Base-by-base conservation (phyloP, 2,329 filamentous ascomycete species). In the Stagonosporopsis rhizophila region DNA sequence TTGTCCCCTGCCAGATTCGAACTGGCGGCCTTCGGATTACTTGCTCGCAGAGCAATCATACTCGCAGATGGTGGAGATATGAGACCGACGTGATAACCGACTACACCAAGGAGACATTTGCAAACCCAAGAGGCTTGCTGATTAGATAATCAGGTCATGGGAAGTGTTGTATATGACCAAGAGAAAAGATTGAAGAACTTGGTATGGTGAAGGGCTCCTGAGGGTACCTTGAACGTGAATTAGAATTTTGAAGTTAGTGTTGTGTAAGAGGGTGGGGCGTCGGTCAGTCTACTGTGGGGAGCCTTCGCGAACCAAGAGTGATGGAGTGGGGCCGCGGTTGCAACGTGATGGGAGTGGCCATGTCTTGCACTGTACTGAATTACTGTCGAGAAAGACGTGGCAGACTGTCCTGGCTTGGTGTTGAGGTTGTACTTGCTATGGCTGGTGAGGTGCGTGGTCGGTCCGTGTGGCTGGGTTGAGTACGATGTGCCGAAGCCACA, bases 41-140 rank as follows among this genome's bases (percentile, higher is more conserved):
- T 63, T 19, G 52, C 64, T 45, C 17, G 38, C 11, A 22, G 54
- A 69, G 61, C 58, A 73, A 68, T 73, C 70, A 73, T 65, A 71
- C 38, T 40, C 20, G 56, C 39, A 23, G 56, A 56, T 45, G 22
- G 44, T 49, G n/a, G 34, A 37, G 34, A 30, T 72, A 71, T 73
- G 70, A 73, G 70, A 73, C 70, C 70, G 60, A 73, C 70, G 69
- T 73, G 69, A 72, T 71, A 72, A 73, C 69, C 70, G 60, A 70
- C 70, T 73, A 73, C 69, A 73, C 70, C 68, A 72, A 73, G 62
- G 69, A 72, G 64, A 69, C 68, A 15, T 23, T 1, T 14, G 32
- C 37, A 14, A 12, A 15, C 38, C 39, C 27, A n/a, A 27, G n/a
- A n/a, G 37, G 22, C 41, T 17, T 25, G 34, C 58, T 40, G 56